Evolutionary conservation across 1,284 basidiomycete species (phyloP).

Genomic region (Rhodotorula sp.): DNA sequence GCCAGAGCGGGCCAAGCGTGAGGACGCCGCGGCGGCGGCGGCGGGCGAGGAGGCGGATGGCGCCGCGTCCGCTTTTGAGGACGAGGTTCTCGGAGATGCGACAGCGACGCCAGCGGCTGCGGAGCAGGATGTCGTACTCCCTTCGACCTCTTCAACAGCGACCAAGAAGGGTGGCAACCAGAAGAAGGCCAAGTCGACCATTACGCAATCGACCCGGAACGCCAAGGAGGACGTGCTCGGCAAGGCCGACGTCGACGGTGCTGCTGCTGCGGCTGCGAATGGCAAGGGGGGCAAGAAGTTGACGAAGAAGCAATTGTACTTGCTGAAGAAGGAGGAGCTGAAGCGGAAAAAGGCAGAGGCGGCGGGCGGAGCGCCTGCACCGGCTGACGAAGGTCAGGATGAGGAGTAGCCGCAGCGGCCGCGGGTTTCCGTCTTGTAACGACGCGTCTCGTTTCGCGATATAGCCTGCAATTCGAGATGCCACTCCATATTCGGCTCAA

Average conservation of each 20-base stretch:
- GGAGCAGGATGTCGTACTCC: neutral
- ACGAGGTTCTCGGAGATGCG: neutral
- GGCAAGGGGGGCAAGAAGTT: conserved; percentile 19
- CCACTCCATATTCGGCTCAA: too few species aligned
- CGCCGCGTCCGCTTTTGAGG: neutral
- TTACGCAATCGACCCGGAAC: conserved; percentile 13
- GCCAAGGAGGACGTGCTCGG: conserved; percentile 16
- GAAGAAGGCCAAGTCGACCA: conserved; percentile 25
- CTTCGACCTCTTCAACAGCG: neutral
- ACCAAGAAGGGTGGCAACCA: conserved; percentile 18
- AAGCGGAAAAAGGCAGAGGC: conserved; percentile 18
- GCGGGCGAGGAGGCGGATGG: neutral
- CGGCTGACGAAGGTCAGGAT: conserved; percentile 3
- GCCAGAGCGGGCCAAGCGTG: neutral
- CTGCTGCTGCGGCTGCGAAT: neutral
- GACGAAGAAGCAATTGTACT: conserved; percentile 32
- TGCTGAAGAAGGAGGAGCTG: conserved; percentile 30
- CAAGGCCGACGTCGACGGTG: neutral
- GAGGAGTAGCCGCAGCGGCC: too few species aligned
- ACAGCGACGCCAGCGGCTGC: neutral
- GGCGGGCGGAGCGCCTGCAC: neutral
- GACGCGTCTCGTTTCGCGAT: too few species aligned
- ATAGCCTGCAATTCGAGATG: too few species aligned
- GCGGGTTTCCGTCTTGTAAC: too few species aligned
- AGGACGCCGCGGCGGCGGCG: neutral